Evolutionary conservation across 176 grass and related monocot genomes (phyloP).

Genomic region (Carex pumila): DNA sequence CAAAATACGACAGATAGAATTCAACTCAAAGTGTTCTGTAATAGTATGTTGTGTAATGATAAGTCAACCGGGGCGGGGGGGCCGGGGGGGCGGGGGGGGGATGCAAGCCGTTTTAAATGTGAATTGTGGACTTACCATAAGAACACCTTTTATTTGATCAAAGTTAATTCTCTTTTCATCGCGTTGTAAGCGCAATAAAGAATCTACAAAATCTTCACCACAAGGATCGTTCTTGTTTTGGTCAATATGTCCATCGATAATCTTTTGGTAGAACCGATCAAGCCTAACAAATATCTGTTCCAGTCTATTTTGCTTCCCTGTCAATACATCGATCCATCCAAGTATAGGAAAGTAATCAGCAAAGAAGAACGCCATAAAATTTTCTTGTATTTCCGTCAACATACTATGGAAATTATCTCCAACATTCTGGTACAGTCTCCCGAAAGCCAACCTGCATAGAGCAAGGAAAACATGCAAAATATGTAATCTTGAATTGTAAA

Average conservation of each 20-base stretch:
- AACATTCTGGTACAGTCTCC: not conserved
- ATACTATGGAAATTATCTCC: not conserved
- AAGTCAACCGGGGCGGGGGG: not conserved
- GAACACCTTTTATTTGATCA: constrained; percentile 4
- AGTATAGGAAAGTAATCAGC: constrained; percentile 15
- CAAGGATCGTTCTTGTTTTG: not conserved
- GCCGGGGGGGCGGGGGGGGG: no score
- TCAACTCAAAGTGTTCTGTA: not conserved
- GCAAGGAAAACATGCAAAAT: not conserved
- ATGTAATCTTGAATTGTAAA: not conserved
- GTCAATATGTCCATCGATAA: constrained; percentile 8
- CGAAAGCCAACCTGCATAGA: not conserved
- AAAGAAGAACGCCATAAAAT: not conserved
- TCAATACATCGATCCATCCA: constrained; percentile 20
- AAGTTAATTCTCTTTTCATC: not conserved
- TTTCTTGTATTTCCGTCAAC: not conserved
- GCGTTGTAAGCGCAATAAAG: not conserved
- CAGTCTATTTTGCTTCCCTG: not conserved
- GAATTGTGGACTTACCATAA: not conserved
- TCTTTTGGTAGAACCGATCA: constrained; percentile 15
- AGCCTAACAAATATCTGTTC: constrained; percentile 12
- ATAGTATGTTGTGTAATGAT: no score
- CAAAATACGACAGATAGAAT: not conserved
- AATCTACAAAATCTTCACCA: not conserved
- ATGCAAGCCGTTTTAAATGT: not conserved